A percentile compares a stretch with the other conserved stretches of the same genome.
Evolutionary conservation across 2,329 filamentous ascomycete genomes (phyloP).

Genomic region (Colletotrichum incanum): DNA sequence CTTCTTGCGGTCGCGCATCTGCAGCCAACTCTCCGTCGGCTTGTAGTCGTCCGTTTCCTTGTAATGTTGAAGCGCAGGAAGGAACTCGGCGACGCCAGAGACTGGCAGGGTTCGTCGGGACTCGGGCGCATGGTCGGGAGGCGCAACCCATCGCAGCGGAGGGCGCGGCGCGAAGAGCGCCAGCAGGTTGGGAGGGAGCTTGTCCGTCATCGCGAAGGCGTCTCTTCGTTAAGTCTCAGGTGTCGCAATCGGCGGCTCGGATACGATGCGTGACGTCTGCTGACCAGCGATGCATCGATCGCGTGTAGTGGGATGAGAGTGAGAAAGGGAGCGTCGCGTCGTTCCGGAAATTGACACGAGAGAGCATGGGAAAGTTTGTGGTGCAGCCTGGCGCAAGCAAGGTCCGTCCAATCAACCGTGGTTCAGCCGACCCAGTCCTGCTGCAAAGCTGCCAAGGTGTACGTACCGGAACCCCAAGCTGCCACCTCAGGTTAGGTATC

Average conservation of each 20-base stretch:
- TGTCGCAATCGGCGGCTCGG: background rate
- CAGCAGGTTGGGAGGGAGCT: conserved; percentile 92
- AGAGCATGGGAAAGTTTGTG: conserved; percentile 36
- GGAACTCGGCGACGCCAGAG: conserved; percentile 80
- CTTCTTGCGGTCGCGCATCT: conserved; percentile 87
- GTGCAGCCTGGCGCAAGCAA: conserved; percentile 25
- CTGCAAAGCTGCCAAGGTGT: background rate
- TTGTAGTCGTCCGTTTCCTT: conserved; percentile 83
- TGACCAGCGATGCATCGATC: conserved; percentile 12
- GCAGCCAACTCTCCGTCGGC: conserved; percentile 93
- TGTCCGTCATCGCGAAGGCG: conserved; percentile 85
- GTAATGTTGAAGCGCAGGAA: conserved; percentile 83
- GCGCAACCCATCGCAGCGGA: conserved; percentile 89
- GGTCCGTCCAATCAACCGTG: conserved; percentile 11
- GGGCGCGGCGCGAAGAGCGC: conserved; percentile 96
- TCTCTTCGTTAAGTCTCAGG: conserved; percentile 12
- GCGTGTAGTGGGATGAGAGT: conserved; percentile 1
- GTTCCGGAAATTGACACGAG: conserved; percentile 33
- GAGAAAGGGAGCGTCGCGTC: conserved; percentile 29
- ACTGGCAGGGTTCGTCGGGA: conserved; percentile 83
- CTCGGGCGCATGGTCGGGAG: conserved; percentile 86
- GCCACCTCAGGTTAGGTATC: conserved; percentile 1
- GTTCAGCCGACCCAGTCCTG: conserved; percentile 28
- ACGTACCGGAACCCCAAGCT: conserved; percentile 27
- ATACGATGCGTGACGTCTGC: conserved; percentile 9